A percentile compares a stretch with the other conserved stretches of the same genome.
Evolutionary conservation across 2,329 filamentous ascomycete species (phyloP).

Genomic region (Penicillium oxalicum): DNA sequence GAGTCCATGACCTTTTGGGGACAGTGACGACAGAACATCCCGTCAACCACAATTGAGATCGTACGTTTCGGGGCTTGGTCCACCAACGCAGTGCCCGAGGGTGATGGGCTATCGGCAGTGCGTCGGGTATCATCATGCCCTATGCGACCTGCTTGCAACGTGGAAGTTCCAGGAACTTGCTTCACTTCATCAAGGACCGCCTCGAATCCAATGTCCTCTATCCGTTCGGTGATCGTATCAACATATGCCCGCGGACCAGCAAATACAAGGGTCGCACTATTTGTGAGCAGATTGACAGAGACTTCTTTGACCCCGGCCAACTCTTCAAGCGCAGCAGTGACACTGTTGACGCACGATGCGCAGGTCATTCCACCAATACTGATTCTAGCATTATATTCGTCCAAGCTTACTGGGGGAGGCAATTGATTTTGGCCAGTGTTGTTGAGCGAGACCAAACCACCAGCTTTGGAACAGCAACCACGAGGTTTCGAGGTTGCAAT

Average conservation of each 20-base stretch:
- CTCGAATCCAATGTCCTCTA: conserved; percentile 48
- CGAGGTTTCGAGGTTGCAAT: not conserved
- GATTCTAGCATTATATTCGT: conserved; percentile 28
- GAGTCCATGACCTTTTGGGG: conserved; percentile 44
- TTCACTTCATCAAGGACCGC: conserved; percentile 36
- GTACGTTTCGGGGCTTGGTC: conserved; percentile 42
- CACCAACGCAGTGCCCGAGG: conserved; percentile 28
- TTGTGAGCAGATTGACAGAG: conserved; percentile 59
- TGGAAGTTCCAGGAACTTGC: conserved; percentile 5
- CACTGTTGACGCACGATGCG: conserved; percentile 59
- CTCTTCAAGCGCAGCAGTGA: conserved; percentile 55
- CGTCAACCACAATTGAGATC: conserved; percentile 61
- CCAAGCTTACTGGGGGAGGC: conserved; percentile 1
- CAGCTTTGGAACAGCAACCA: too few relatives aligned
- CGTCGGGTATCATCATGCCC: conserved; percentile 62
- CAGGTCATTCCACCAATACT: conserved; percentile 69
- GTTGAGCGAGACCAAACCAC: too few relatives aligned
- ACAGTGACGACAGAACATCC: conserved; percentile 70
- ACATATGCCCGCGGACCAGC: conserved; percentile 43
- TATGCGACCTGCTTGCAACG: conserved; percentile 2
- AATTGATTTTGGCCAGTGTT: not conserved
- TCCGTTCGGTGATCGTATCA: conserved; percentile 42
- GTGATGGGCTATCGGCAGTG: conserved; percentile 28
- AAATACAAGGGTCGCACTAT: conserved; percentile 60
- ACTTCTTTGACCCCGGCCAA: conserved; percentile 54